Evolutionary conservation across 208 protist species (phyloP).

Genomic region (Acanthamoeba lugdunensis): DNA sequence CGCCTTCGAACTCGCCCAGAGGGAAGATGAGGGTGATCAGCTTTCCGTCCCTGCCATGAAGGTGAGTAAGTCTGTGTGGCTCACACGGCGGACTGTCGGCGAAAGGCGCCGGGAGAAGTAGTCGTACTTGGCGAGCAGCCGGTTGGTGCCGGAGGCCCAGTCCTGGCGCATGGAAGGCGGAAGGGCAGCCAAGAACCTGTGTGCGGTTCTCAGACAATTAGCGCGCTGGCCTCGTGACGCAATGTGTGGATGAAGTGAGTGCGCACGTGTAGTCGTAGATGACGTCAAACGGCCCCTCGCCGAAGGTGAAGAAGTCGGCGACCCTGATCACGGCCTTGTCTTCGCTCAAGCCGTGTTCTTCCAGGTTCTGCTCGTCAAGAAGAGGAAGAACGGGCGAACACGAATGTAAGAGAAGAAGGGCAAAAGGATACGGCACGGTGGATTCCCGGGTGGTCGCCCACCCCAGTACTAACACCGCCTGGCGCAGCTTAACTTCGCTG

Average conservation of each 20-base stretch:
- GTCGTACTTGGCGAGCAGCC: background rate
- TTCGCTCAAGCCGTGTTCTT: background rate
- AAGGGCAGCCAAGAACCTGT: conserved; percentile 28
- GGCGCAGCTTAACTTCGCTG: too few species aligned
- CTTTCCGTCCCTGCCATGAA: background rate
- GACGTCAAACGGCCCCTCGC: conserved; percentile 20
- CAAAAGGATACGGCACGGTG: too few species aligned
- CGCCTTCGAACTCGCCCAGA: conserved; percentile 7
- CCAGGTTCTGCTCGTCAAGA: background rate
- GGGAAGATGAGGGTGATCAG: conserved; percentile 67
- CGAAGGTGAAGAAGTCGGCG: conserved; percentile 46
- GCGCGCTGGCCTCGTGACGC: background rate
- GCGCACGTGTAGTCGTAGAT: conserved; percentile 53
- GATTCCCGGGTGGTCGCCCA: too few species aligned
- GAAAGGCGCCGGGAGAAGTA: background rate
- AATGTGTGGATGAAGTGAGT: background rate
- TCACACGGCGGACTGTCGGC: background rate
- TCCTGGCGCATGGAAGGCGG: conserved; percentile 8
- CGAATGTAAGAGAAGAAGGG: background rate
- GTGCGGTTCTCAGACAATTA: background rate
- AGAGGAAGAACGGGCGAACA: background rate
- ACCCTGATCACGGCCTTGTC: conserved; percentile 42
- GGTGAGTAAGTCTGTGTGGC: background rate
- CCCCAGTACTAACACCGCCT: too few species aligned
- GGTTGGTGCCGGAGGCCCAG: background rate